phyloP scores from a whole-genome alignment of 305 asterid genomes.

The Ilex paraguariensis region DNA sequence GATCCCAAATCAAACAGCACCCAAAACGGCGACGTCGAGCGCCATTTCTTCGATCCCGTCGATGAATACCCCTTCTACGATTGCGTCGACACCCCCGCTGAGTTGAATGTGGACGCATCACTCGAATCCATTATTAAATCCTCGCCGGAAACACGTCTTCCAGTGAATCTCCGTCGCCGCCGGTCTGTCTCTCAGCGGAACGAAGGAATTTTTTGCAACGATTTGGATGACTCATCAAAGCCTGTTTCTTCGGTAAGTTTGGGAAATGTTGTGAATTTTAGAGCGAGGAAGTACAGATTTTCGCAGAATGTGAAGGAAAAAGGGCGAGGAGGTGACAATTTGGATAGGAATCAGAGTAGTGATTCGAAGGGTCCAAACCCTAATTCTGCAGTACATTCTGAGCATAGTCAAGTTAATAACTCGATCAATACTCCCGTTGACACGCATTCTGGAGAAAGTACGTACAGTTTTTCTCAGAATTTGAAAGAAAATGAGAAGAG shows the following conservation, averaged over 20 bases:
- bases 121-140: slow-evolving; percentile 18
- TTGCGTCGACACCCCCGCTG: slow-evolving; percentile 26
- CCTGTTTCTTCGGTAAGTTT: slow-evolving; percentile 28
- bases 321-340: slow-evolving; percentile 14
- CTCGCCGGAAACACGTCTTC: slow-evolving; percentile 15
- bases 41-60: slow-evolving; percentile 26
- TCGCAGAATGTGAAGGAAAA: slow-evolving; percentile 22
- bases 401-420: neutral
- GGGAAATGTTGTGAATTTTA: slow-evolving; percentile 21
- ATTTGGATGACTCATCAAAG: slow-evolving; percentile 17
- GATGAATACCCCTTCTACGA: slow-evolving; percentile 51
- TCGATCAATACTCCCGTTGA: neutral
- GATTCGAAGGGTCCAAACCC: slow-evolving; percentile 5
- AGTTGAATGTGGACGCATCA: slow-evolving; percentile 9
- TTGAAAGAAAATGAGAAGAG: slow-evolving; percentile 18
- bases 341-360: neutral
- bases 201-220: slow-evolving; percentile 12
- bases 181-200: slow-evolving; percentile 12
- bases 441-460: slow-evolving; percentile 18
- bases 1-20: slow-evolving; percentile 8
- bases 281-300: slow-evolving; percentile 18
- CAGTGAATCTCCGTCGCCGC: slow-evolving; percentile 18
- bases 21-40: slow-evolving; percentile 29
- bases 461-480: slow-evolving; percentile 17
- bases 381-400: slow-evolving; percentile 33